Evolutionary conservation across 495 filamentous ascomycete species (phyloP).

Genomic region (Aspergillus leporis): DNA sequence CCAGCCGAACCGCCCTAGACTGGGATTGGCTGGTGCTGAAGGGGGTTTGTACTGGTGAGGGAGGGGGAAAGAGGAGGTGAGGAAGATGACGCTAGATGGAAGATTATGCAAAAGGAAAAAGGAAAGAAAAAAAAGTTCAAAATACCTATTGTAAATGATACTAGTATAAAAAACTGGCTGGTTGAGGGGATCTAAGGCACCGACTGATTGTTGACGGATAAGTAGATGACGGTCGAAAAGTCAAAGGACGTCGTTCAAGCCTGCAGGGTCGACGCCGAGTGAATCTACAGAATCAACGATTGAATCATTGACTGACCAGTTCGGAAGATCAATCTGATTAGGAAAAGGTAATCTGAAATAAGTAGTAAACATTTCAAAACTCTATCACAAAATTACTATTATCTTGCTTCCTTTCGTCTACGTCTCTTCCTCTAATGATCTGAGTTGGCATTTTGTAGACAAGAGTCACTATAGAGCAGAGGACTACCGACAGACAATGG

Average conservation of each 20-base stretch:
- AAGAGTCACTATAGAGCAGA: neutral
- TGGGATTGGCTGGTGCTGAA: slow-evolving; percentile 16
- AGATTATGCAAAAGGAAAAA: neutral
- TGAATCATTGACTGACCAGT: slow-evolving; percentile 9
- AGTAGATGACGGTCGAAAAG: slow-evolving; percentile 6
- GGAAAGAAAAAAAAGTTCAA: neutral
- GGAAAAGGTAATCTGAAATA: slow-evolving; percentile 17
- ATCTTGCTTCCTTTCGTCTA: neutral
- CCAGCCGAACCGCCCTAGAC: slow-evolving; percentile 11
- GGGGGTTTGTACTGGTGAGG: slow-evolving; percentile 2
- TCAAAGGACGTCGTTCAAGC: slow-evolving; percentile 2
- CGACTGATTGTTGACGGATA: neutral
- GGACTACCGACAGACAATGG: neutral
- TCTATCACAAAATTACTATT: neutral
- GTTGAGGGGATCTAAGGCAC: neutral
- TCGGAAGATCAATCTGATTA: slow-evolving; percentile 20
- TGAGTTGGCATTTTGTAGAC: neutral
- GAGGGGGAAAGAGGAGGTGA: neutral
- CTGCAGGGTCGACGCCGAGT: slow-evolving; percentile 14
- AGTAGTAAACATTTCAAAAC: slow-evolving; percentile 11
- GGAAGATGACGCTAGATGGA: neutral
- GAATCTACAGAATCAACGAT: slow-evolving; percentile 10
- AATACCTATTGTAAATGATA: neutral
- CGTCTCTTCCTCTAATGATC: neutral
- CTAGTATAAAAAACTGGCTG: neutral